Evolutionary conservation across 331 rosid genomes (phyloP), one percentile per base, ranked within the genome.

Genomic region (Pyrus hybrid): DNA sequence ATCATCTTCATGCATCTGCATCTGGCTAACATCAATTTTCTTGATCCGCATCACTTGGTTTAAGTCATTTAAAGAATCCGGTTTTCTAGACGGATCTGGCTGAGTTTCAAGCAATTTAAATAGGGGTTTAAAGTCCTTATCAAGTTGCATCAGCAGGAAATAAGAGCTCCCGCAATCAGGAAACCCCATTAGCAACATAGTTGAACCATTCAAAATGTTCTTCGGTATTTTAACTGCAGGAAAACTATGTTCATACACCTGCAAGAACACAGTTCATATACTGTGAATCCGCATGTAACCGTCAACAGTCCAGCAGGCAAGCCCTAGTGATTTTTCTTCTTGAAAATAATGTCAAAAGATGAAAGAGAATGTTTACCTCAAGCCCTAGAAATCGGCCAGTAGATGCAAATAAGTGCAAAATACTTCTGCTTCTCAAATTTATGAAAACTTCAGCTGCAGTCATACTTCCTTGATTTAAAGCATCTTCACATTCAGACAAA

Each of bases 91-190:
- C 23, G 87, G 78, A 71, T 88, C 90, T 45, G 88, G 80, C 81
- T 80, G 90, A 71, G 95, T 86, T 88, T 92, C 97, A 45, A 94
- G 86, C 92, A 94, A 77, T 89, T 90, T 90, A 81, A 94, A 92
- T 67, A 84, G 79, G 77, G 99, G 96, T 79, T 90, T 90, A 68
- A 90, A 94, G 83, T 90, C 97, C 86, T 89, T 92, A 84, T 94
- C 97, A 72, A 92, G 99, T 65, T 90, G 86, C 96, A 94, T 84
- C 67, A 89, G 80, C 88, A 94, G 85, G 86, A 87, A 88, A 79
- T 90, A 90, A 45, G 96, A 88, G 77, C 92, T 87, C 83, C 96
- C 96, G 80, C 97, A 87, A 68, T 94, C 99, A 32, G 99, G 97
- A 83, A 94, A 94, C 71, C 92, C 99, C 97, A 94, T 87, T 79